Conservation (phyloP, 441 rosid species). For the Pelargonium citronellum region DNA sequence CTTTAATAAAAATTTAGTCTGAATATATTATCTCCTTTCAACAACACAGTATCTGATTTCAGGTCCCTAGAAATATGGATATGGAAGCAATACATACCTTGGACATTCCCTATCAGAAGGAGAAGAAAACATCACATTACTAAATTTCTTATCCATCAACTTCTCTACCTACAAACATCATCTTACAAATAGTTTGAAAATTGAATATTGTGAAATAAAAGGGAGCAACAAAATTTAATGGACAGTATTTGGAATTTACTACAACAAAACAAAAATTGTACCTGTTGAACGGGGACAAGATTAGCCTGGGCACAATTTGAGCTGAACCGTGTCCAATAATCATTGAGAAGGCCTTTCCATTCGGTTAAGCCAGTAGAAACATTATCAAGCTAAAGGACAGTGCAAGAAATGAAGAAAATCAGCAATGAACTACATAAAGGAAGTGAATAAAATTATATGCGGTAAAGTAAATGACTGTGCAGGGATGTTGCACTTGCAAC, state of each 20-base stretch:
- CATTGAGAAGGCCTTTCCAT: constrained; percentile 8
- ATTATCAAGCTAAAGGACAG: constrained; percentile 1
- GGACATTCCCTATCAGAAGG: constrained; percentile 82
- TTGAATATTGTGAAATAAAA: background rate
- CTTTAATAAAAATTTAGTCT: background rate
- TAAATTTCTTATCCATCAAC: constrained; percentile 85
- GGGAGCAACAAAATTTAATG: constrained; percentile 18
- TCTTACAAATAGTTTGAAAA: constrained; percentile 14
- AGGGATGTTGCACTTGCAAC: background rate
- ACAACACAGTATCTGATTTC: background rate
- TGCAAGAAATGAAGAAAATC: background rate
- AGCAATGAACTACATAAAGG: background rate
- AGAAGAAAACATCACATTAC: constrained; percentile 69
- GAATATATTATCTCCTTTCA: background rate
- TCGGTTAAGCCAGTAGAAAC: constrained; percentile 6
- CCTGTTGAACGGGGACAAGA: constrained; percentile 20
- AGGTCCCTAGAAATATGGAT: constrained; percentile 3
- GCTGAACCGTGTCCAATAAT: constrained; percentile 10
- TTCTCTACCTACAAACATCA: constrained; percentile 73
- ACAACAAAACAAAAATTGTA: constrained; percentile 28
- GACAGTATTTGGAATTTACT: constrained; percentile 14
- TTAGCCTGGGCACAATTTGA: constrained; percentile 4
- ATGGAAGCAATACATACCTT: constrained; percentile 38
- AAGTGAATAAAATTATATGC: background rate
- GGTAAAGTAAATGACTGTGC: background rate